Evolutionary conservation across 805 yeast genomes (phyloP).

Genomic region (Starmerella vaccinii): DNA sequence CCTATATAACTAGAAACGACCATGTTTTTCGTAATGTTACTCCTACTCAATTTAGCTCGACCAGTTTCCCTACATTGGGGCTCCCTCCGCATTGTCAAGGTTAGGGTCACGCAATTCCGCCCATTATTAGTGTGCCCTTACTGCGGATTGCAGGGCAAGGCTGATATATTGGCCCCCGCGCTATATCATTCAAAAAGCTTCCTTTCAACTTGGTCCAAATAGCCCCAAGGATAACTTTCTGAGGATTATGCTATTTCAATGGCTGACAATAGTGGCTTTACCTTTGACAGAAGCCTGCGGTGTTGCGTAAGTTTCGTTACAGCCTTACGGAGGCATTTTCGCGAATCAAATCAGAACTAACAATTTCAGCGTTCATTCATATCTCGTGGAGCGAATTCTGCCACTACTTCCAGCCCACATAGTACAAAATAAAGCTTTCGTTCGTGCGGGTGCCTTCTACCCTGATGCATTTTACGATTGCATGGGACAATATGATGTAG

Average conservation of each 20-base stretch:
- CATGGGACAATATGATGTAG: conserved; percentile 40
- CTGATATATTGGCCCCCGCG: neutral
- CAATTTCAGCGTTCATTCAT: conserved; percentile 21
- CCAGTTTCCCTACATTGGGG: neutral
- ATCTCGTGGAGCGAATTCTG: conserved; percentile 21
- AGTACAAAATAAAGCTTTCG: conserved; percentile 27
- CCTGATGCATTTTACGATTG: conserved; percentile 64
- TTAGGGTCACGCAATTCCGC: neutral
- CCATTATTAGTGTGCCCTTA: neutral
- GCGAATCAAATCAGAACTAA: neutral
- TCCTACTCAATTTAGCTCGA: neutral
- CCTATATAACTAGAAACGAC: too few relatives aligned
- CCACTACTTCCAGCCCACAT: conserved; percentile 32
- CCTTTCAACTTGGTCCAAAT: too few relatives aligned
- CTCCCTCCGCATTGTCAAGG: neutral
- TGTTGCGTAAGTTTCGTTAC: conserved; percentile 23
- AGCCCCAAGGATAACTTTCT: too few relatives aligned
- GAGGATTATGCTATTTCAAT: neutral
- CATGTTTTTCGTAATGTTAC: too few relatives aligned
- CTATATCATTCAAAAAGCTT: neutral
- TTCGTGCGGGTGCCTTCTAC: conserved; percentile 54
- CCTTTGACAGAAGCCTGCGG: conserved; percentile 19
- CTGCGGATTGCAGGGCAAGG: neutral
- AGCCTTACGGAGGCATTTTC: too few relatives aligned
- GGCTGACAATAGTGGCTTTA: neutral